Percentiles rank a stretch among this genome's conserved stretches.
Evolutionary conservation across 306 rosid genomes (phyloP).

Genomic region (Prunus armeniaca): DNA sequence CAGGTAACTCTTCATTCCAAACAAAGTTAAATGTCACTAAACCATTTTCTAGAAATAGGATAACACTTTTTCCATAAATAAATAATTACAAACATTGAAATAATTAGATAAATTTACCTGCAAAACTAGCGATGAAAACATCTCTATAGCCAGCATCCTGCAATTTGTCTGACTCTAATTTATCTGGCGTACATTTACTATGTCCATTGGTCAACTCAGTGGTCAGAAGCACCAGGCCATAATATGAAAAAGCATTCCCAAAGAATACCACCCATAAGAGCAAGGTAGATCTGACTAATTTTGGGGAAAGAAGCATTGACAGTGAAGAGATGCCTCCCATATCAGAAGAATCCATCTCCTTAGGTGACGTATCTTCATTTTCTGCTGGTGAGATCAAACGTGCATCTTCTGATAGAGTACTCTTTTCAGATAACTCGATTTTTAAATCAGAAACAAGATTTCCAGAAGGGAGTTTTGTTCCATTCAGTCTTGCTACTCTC

Average conservation of each 20-base stretch:
- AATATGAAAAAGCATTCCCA: constrained; percentile 93
- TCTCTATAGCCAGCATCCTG: constrained; percentile 54
- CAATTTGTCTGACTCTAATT: constrained; percentile 39
- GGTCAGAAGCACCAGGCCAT: constrained; percentile 95
- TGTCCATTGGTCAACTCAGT: constrained; percentile 61
- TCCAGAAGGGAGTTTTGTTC: constrained; percentile 68
- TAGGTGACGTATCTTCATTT: constrained; percentile 31
- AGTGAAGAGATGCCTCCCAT: constrained; percentile 55
- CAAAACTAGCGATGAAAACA: constrained; percentile 86
- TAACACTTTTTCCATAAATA: neutral
- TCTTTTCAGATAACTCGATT: constrained; percentile 41
- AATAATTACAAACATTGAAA: constrained; percentile 12
- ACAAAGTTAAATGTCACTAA: constrained; percentile 34
- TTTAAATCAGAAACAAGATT: constrained; percentile 67
- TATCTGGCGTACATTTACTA: constrained; percentile 46
- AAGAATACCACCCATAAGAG: constrained; percentile 89
- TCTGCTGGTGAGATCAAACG: constrained; percentile 47
- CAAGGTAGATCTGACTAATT: constrained; percentile 70
- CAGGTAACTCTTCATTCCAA: constrained; percentile 79
- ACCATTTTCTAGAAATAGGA: constrained; percentile 19
- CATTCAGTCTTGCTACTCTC: constrained; percentile 78
- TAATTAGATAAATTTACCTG: constrained; percentile 52
- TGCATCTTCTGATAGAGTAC: constrained; percentile 50
- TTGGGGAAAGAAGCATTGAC: constrained; percentile 66
- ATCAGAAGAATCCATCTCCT: constrained; percentile 40